Evolutionary conservation across 2,329 filamentous ascomycete species (phyloP).

Genomic region (Aureobasidium vineae): DNA sequence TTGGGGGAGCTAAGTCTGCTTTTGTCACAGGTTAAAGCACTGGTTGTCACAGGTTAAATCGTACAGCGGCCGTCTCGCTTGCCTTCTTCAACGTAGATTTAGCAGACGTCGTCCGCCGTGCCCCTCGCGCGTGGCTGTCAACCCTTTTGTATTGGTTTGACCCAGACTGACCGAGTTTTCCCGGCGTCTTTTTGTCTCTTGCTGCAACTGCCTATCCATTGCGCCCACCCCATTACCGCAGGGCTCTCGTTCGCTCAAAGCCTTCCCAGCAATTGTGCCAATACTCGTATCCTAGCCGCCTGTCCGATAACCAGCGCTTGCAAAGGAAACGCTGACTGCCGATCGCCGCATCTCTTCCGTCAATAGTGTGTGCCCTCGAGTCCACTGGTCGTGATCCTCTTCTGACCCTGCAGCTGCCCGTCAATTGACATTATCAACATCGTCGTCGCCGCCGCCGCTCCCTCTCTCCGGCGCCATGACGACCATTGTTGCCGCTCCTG

Average conservation of each 20-base stretch:
- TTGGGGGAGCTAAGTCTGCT: conserved; percentile 27
- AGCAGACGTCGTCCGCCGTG: conserved; percentile 20
- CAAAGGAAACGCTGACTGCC: conserved; percentile 23
- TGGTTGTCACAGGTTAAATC: conserved; percentile 22
- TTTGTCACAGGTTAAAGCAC: conserved; percentile 27
- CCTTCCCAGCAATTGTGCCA: conserved; percentile 2
- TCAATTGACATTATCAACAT: conserved; percentile 7
- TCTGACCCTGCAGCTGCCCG: conserved; percentile 25
- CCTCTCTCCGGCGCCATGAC: conserved; percentile 41
- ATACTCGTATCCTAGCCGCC: conserved; percentile 16
- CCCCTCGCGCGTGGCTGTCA: conserved; percentile 24
- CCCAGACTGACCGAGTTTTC: conserved; percentile 12
- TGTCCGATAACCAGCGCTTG: conserved; percentile 23
- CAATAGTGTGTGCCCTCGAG: conserved; percentile 27
- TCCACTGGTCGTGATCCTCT: conserved; percentile 21
- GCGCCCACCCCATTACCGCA: conserved; percentile 2
- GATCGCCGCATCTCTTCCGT: conserved; percentile 28
- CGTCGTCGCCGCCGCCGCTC: conserved; percentile 1
- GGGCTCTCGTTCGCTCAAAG: background rate
- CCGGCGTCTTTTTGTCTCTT: conserved; percentile 10
- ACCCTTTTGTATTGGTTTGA: conserved; percentile 14
- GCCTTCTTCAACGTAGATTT: conserved; percentile 23
- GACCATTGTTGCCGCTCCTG: conserved; percentile 48
- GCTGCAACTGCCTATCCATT: conserved; percentile 2
- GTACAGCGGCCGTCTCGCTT: conserved; percentile 22